Evolutionary conservation across 1,284 basidiomycete species (phyloP), one percentile per base, ranked within the genome.

Genomic region (Paramarasmius palmivorus): DNA sequence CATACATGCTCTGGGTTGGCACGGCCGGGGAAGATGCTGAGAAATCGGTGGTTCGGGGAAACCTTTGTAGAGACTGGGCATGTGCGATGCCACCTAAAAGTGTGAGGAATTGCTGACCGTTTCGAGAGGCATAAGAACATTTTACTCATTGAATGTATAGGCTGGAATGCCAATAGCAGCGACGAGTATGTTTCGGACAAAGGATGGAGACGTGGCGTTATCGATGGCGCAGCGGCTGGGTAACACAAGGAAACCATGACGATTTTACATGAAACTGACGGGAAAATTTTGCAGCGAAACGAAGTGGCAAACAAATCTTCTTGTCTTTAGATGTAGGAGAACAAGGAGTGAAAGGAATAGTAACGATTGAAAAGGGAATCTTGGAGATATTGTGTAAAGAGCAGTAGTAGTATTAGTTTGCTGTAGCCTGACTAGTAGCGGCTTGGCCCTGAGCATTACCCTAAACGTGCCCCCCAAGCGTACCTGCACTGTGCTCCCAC

Each of bases 1-100:
- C 90, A 49, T 90, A 88, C 66, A 87, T 94, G 83, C 65, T 94
- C 42, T 94, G 92, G 92, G 75, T 89, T 39, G 90, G 91, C 1
- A 74, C 74, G 6, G 84, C 81, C n/a, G 76, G 71, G 47, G 80
- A 81, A 55, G 75, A 78, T 53, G 80, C 79, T 25, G 70, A 72
- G 39, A 73, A 68, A 40, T 82, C 81, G 25, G 69, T 78, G 2
- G 64, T 69, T 39, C 71, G 75, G 39, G 90, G 87, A 37, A 74
- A 66, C 42, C 70, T 93, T 41, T 83, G 83, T 58, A 78, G 73
- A 53, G 92, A 94, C 61, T 94, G 92, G 92, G 87, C 88, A 8
- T 91, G 87, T 60, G 90, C 88, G 34, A 93, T 93, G 90, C 90
- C 92, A 25, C 53, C 62, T 23, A 40, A 50, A 39, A 46, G 35